These are phyloP conservation scores for Bombardia bombarda DNA, from an alignment of 495 filamentous ascomycete genomes.

Conservation along the genomic window DNA sequence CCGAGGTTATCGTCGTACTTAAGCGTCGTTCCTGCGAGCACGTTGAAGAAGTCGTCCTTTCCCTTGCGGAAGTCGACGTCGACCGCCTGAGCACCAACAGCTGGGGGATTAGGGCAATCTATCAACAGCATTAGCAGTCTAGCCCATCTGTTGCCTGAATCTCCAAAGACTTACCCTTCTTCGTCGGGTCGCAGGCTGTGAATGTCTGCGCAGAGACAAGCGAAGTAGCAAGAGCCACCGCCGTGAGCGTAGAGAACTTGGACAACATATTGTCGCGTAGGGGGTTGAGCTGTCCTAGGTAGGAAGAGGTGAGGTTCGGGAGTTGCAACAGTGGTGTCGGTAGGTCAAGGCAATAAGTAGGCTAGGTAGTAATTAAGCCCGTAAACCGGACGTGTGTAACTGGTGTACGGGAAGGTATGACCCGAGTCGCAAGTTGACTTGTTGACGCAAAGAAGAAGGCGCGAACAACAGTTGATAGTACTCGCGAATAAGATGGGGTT, in stretches of 20 bases:
- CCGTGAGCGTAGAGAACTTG: slow-evolving; percentile 29
- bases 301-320: not conserved
- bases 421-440: too few species aligned
- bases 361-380: too few species aligned
- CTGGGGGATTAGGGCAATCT: slow-evolving; percentile 64
- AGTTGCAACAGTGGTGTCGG: too few species aligned
- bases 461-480: not conserved
- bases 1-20: slow-evolving; percentile 60
- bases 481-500: too few species aligned
- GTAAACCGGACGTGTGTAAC: too few species aligned
- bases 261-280: slow-evolving; percentile 26
- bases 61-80: slow-evolving; percentile 76
- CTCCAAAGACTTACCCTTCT: slow-evolving; percentile 46
- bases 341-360: too few species aligned
- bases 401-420: too few species aligned
- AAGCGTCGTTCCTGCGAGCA: slow-evolving; percentile 52
- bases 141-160: too few species aligned
- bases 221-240: slow-evolving; percentile 35
- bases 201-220: slow-evolving; percentile 64
- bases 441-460: slow-evolving; percentile 2
- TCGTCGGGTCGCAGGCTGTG: slow-evolving; percentile 65
- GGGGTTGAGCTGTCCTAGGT: not conserved
- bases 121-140: not conserved
- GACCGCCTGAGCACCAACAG: slow-evolving; percentile 51
- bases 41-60: slow-evolving; percentile 53